A percentile compares a stretch with the other conserved stretches of the same genome.
These are phyloP conservation scores for Cladosporium austrohemisphaericum DNA, from an alignment of 2,329 filamentous ascomycete genomes.

Conservation along the genomic window DNA sequence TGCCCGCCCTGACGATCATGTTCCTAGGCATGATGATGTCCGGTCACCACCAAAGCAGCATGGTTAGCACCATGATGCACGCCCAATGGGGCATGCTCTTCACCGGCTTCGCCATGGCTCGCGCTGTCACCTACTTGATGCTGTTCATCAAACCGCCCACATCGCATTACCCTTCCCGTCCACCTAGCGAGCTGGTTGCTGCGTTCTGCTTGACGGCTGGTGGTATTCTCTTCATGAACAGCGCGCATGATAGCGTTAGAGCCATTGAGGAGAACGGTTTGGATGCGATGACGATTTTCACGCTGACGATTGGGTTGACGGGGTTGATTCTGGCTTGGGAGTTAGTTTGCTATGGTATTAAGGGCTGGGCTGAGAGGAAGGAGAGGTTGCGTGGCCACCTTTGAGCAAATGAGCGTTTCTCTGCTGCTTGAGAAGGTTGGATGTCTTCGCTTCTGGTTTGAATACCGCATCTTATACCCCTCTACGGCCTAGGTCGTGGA, in stretches of 20 bases:
- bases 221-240: slow-evolving; percentile 88
- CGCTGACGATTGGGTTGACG: slow-evolving; percentile 77
- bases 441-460: too few relatives aligned
- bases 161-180: slow-evolving; percentile 75
- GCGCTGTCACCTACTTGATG: slow-evolving; percentile 74
- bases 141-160: slow-evolving; percentile 76
- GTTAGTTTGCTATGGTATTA: slow-evolving; percentile 72
- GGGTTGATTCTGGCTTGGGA: slow-evolving; percentile 83
- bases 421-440: too few relatives aligned
- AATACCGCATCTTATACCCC: too few relatives aligned
- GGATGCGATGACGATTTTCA: slow-evolving; percentile 92
- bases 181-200: slow-evolving; percentile 83
- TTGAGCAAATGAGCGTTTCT: too few relatives aligned
- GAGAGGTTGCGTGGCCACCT: too few relatives aligned
- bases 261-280: slow-evolving; percentile 74
- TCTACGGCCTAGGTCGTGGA: too few relatives aligned
- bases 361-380: slow-evolving; percentile 68
- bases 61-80: slow-evolving; percentile 88
- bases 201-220: slow-evolving; percentile 84
- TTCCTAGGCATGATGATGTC: slow-evolving; percentile 93
- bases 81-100: slow-evolving; percentile 89
- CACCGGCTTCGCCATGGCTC: slow-evolving; percentile 72
- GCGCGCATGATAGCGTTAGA: slow-evolving; percentile 70
- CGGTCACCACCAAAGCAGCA: slow-evolving; percentile 77
- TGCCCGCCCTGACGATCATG: slow-evolving; percentile 82